phyloP scores from a whole-genome alignment of 2,329 filamentous ascomycete species.

The Cercospora nicotianae region DNA sequence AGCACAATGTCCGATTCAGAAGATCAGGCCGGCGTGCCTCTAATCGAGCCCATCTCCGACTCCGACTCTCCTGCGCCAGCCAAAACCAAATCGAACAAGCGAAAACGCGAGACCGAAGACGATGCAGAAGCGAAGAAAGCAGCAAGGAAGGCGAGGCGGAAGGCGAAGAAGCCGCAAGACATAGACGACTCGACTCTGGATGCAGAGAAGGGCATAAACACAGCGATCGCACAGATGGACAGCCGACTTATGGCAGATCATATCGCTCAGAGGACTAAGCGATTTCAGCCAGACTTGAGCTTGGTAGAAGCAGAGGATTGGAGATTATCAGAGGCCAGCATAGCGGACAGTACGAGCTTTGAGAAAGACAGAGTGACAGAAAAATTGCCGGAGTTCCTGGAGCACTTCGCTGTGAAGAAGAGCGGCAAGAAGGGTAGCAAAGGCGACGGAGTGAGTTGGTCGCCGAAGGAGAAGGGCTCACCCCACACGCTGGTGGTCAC shows the following conservation, averaged over 20 bases:
- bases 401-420: conserved; percentile 54
- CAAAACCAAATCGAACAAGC: conserved; percentile 36
- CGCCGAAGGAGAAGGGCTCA: conserved; percentile 62
- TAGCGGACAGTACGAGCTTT: conserved; percentile 78
- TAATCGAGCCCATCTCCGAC: conserved; percentile 46
- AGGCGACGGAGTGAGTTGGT: conserved; percentile 55
- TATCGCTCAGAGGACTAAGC: conserved; percentile 72
- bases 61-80: conserved; percentile 33
- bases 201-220: conserved; percentile 63
- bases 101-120: conserved; percentile 42
- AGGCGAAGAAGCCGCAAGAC: conserved; percentile 61
- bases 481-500: conserved; percentile 86
- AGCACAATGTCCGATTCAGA: conserved; percentile 48
- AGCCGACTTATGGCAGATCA: conserved; percentile 80
- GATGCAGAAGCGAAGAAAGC: conserved; percentile 41
- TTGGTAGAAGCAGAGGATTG: conserved; percentile 80
- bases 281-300: conserved; percentile 79
- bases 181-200: conserved; percentile 61
- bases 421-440: conserved; percentile 41
- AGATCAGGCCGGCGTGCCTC: conserved; percentile 45
- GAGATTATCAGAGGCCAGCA: conserved; percentile 70
- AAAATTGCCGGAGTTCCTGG: conserved; percentile 76
- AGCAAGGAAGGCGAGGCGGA: conserved; percentile 59
- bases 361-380: conserved; percentile 65
- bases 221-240: conserved; percentile 79